Evolutionary conservation across 108 stramenopile genomes (phyloP), one percentile per base, ranked within the genome.

Genomic region (Epithemia pelagica): DNA sequence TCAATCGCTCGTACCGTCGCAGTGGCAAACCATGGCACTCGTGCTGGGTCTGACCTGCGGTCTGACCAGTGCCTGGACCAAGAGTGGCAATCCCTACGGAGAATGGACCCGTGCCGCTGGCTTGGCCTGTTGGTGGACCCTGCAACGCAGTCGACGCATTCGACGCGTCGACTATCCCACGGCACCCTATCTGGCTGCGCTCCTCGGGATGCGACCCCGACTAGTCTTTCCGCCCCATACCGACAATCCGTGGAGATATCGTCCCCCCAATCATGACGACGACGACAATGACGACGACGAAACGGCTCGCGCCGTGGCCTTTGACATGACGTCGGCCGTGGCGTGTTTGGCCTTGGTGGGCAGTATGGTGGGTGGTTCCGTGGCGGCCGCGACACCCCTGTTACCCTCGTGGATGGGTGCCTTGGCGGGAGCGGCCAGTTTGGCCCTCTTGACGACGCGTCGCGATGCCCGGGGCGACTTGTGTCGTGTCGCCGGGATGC

Each of bases 361-460:
- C 1, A 77, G 78, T 28, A 68, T 81, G 27, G 82, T 81, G 64
- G 91, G 91, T 28, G 91, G 89, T 2, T 37, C n/a, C 69, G 52
- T 93, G 5, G 37, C 37, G 10, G 15, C 37, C 5, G 5, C 37
- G 15, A 46, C 37, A 46, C 91, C 91, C 21, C 64, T 93, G 31
- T 62, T 93, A 24, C 91, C 91, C 0, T 71, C 79, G 23, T 93
- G 91, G 91, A 75, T 93, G 62, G 91, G 91, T 23, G 80, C 80
- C 7, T 66, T 87, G 31, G 71, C 66, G 8, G 91, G 91, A 19
- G 87, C 87, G 18, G 78, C 65, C n/a, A 25, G 68, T 30, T 87
- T 88, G 68, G 91, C 78, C n/a, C 69, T 82, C 20, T 69, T 68
- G 25, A 81, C 83, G 28, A 77, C 78, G 63, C 67, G 69, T 18